Evolutionary conservation across 2,329 filamentous ascomycete genomes (phyloP).

Genomic region (Pezicula carpinea): DNA sequence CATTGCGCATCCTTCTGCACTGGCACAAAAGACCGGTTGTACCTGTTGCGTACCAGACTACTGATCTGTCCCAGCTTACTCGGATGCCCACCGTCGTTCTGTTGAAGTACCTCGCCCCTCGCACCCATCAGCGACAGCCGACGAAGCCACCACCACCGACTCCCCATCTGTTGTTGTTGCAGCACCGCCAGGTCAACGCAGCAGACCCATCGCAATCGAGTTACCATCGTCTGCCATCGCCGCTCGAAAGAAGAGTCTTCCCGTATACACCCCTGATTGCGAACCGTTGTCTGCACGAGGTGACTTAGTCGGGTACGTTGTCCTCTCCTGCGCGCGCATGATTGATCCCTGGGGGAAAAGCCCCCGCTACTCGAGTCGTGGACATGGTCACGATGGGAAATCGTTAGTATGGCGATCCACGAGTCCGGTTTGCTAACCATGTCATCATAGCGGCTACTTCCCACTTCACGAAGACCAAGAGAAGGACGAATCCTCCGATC

Average conservation of each 20-base stretch:
- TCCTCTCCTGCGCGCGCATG: neutral
- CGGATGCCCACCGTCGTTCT: too few species aligned
- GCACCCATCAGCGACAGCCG: neutral
- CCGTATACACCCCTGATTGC: slow-evolving; percentile 8
- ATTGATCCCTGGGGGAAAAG: neutral
- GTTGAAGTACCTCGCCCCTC: too few species aligned
- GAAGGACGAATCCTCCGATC: slow-evolving; percentile 30
- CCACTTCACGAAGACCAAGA: slow-evolving; percentile 52
- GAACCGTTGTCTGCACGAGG: slow-evolving; percentile 48
- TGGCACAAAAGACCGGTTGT: too few species aligned
- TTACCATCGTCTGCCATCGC: slow-evolving; percentile 11
- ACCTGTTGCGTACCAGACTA: too few species aligned
- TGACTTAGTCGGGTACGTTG: slow-evolving; percentile 52
- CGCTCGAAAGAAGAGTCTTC: slow-evolving; percentile 37
- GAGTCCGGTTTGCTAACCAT: slow-evolving; percentile 6
- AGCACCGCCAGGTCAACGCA: slow-evolving; percentile 25
- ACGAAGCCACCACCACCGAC: neutral
- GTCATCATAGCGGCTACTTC: slow-evolving; percentile 49
- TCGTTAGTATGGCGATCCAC: neutral
- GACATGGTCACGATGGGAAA: neutral
- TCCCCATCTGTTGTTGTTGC: slow-evolving; percentile 1
- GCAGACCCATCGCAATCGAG: slow-evolving; percentile 47
- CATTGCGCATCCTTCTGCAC: too few species aligned
- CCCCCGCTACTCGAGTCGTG: neutral
- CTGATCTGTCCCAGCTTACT: too few species aligned